These are phyloP conservation scores for Eimeria maxima DNA, from an alignment of 169 alveolate species.

Conservation along the genomic window DNA sequence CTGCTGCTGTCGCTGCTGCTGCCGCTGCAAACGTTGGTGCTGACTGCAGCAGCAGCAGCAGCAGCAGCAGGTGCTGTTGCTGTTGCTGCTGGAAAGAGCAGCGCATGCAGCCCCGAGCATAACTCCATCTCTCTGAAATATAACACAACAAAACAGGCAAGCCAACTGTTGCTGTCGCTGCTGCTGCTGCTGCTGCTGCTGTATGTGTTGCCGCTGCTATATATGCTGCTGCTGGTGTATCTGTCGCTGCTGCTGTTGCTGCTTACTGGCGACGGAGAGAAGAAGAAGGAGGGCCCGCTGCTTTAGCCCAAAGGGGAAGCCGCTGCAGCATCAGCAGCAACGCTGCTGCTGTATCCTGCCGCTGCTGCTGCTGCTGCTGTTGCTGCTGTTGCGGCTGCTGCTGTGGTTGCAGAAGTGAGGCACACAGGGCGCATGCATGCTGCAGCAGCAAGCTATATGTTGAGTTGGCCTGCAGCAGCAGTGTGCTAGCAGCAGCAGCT, in stretches of 20 bases:
- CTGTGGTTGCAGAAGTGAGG: neutral
- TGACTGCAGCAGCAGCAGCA: neutral
- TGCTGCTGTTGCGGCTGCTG: no score
- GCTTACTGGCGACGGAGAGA: no score
- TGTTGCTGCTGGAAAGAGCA: neutral
- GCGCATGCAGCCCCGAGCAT: neutral
- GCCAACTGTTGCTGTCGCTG: no score
- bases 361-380: no score
- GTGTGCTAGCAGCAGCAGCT: constrained; percentile 57
- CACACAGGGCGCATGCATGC: no score
- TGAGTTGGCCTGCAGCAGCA: neutral
- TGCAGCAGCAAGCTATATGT: no score
- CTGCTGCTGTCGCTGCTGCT: constrained; percentile 53
- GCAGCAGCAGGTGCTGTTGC: constrained; percentile 52
- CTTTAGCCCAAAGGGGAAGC: neutral
- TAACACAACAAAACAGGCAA: no score
- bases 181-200: no score
- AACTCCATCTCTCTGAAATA: neutral
- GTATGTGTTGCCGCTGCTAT: no score
- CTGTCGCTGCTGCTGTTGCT: no score
- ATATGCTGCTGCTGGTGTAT: no score
- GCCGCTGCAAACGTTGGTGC: constrained; percentile 1
- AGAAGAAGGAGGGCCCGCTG: no score
- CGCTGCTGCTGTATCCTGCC: neutral
- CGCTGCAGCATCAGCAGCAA: constrained; percentile 50